phyloP scores from a whole-genome alignment of 2,329 filamentous ascomycete genomes.

The Pestalotiopsis sp. region DNA sequence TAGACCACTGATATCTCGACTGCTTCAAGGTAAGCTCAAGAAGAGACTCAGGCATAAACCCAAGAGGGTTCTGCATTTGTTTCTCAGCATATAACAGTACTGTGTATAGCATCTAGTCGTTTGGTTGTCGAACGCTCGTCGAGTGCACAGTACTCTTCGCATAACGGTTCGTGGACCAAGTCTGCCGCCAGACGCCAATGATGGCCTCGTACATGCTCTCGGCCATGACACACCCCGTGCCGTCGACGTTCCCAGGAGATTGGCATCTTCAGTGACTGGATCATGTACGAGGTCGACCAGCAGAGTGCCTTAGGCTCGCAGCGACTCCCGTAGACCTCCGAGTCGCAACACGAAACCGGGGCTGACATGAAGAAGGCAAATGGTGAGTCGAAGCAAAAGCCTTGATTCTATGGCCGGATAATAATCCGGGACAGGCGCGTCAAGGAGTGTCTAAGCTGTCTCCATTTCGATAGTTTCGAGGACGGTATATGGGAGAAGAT shows the following conservation, averaged over 20 bases:
- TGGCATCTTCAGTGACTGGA: slow-evolving; percentile 48
- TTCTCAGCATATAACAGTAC: slow-evolving; percentile 42
- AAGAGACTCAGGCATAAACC: slow-evolving; percentile 52
- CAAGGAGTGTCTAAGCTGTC: slow-evolving; percentile 19
- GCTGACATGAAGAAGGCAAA: slow-evolving; percentile 36
- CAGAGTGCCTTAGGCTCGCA: slow-evolving; percentile 24
- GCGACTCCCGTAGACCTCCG: slow-evolving; percentile 15
- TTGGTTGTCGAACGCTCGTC: slow-evolving; percentile 33
- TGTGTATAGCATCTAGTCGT: slow-evolving; percentile 24
- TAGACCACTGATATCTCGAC: slow-evolving; percentile 27
- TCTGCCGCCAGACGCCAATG: slow-evolving; percentile 45
- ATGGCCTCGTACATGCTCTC: slow-evolving; percentile 50
- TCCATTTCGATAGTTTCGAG: slow-evolving; percentile 20
- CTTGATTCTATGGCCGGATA: slow-evolving; percentile 46
- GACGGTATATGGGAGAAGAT: slow-evolving; percentile 27
- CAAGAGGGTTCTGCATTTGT: slow-evolving; percentile 38
- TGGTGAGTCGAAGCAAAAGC: slow-evolving; percentile 40
- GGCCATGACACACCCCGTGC: slow-evolving; percentile 53
- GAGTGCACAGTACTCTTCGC: slow-evolving; percentile 48
- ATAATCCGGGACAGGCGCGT: neutral
- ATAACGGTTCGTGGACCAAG: slow-evolving; percentile 48
- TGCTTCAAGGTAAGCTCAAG: slow-evolving; percentile 47
- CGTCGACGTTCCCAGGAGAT: slow-evolving; percentile 47
- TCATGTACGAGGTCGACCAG: slow-evolving; percentile 23
- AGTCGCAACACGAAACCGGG: slow-evolving; percentile 6